Evolutionary conservation across 768 basidiomycete genomes (phyloP), one percentile per base, ranked within the genome.

Genomic region (Auriscalpium vulgare): DNA sequence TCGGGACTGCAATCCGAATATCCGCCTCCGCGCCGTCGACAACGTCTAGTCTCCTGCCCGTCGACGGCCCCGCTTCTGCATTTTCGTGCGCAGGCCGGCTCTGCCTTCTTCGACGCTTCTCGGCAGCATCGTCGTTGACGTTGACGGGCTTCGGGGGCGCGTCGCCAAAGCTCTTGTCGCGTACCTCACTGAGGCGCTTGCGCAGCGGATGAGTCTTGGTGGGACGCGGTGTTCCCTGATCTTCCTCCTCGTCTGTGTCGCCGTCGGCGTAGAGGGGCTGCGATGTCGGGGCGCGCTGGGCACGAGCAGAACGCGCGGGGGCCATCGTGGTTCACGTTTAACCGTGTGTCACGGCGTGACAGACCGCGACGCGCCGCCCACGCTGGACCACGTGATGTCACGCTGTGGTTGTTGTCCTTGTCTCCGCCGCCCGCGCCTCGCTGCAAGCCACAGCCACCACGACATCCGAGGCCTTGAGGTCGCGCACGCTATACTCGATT

Each of bases 111-210:
- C 84, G 77, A 50, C 91, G 80, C 68, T 91, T 92, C 75, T 95
- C 92, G 0, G 91, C 91, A 3, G 79, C 80, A 70, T 94, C 92
- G 66, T 94, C 91, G 69, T 94, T 95, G 45, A 83, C 71, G 60
- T 72, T 77, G 51, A 75, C 74, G 19, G 70, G 73, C 65, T 76
- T 78, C 47, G 67, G 61, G 10, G 68, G 66, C 10, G 59, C 58
- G 50, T 72, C 74, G 54, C 78, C 75, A 54, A 74, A 67, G 51
- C 77, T 79, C 37, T 73, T 72, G 47, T 70, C 69, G 62, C 79
- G 72, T 37, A 69, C 73, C 58, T 88, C 87, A 69, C 84, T 85
- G 55, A 84, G 71, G 40, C 84, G 81, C 62, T 84, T 85, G 53
- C 61, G 61, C 19, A 48, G 35, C 19, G 38, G 34, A 11, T 57